phyloP scores from a whole-genome alignment of 371 early-diverging fungal species.

The Globomyces sp. region DNA sequence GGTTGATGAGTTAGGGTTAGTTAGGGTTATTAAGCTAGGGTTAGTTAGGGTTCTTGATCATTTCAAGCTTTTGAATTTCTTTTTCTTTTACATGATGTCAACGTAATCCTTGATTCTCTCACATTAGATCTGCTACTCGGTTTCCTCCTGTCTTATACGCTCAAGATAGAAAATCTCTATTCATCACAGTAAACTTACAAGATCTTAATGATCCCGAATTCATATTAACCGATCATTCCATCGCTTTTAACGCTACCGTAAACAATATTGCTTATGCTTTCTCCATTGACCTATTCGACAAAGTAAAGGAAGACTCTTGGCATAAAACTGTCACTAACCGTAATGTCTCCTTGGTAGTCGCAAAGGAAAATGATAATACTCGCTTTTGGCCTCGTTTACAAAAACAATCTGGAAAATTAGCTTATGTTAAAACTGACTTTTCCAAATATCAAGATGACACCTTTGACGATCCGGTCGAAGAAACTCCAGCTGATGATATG shows the following conservation, averaged over 20 bases:
- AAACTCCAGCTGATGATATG: conserved; percentile 46
- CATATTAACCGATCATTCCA: conserved; percentile 53
- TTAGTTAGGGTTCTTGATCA: too few relatives aligned
- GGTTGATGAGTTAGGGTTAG: too few relatives aligned
- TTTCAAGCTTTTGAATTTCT: too few relatives aligned
- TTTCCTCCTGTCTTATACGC: conserved; percentile 87
- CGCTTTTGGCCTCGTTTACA: conserved; percentile 86
- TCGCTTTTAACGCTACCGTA: conserved; percentile 56
- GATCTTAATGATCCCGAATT: conserved; percentile 67
- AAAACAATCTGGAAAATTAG: conserved; percentile 62
- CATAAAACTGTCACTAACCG: conserved; percentile 18
- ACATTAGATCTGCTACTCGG: too few relatives aligned
- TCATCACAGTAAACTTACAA: conserved; percentile 78
- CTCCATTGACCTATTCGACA: conserved; percentile 4
- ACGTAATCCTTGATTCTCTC: too few relatives aligned
- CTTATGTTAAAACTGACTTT: conserved; percentile 91
- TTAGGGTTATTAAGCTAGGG: too few relatives aligned
- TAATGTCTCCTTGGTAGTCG: conserved; percentile 50
- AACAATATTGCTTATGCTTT: conserved; percentile 6
- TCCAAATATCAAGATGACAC: conserved; percentile 89
- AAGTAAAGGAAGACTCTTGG: background rate
- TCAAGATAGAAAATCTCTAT: conserved; percentile 78
- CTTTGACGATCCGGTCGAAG: conserved; percentile 80
- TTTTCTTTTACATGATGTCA: too few relatives aligned
- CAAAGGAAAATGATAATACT: conserved; percentile 56